Evolutionary conservation across 768 basidiomycete species (phyloP).

Genomic region (Phallus indusiatus): DNA sequence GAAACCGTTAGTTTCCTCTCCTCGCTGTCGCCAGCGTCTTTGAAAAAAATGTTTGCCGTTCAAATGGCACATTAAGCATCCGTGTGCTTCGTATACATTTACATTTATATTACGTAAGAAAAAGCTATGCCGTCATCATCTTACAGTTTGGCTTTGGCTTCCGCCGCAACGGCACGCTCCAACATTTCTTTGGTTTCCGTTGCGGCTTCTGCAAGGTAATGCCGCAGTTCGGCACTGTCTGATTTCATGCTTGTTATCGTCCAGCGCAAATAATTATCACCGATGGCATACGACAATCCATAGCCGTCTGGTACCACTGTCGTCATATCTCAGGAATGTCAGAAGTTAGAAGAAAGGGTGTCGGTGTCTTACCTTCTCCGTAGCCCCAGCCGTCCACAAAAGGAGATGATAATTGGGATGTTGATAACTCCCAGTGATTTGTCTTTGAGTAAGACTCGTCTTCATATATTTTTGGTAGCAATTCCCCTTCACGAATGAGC

Average conservation of each 20-base stretch:
- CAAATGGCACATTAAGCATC: background rate
- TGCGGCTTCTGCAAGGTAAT: conserved; percentile 74
- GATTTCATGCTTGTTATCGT: conserved; percentile 70
- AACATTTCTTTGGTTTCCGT: conserved; percentile 70
- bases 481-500: conserved; percentile 64
- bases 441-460: conserved; percentile 63
- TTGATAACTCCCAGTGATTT: conserved; percentile 88
- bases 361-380: conserved; percentile 62
- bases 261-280: conserved; percentile 78
- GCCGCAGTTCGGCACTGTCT: conserved; percentile 31
- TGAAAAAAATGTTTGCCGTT: too few species aligned
- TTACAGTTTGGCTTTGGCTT: conserved; percentile 23
- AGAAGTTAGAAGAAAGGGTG: conserved; percentile 1
- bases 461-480: conserved; percentile 60
- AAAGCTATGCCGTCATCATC: background rate
- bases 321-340: conserved; percentile 6
- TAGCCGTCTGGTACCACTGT: conserved; percentile 87
- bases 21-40: too few species aligned
- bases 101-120: background rate
- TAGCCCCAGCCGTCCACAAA: conserved; percentile 96
- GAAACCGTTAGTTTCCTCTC: too few species aligned
- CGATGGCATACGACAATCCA: conserved; percentile 86
- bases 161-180: conserved; percentile 45
- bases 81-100: background rate
- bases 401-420: conserved; percentile 72